Evolutionary conservation across 2,329 filamentous ascomycete species (phyloP).

Genomic region (Purpureocillium lavendulum): DNA sequence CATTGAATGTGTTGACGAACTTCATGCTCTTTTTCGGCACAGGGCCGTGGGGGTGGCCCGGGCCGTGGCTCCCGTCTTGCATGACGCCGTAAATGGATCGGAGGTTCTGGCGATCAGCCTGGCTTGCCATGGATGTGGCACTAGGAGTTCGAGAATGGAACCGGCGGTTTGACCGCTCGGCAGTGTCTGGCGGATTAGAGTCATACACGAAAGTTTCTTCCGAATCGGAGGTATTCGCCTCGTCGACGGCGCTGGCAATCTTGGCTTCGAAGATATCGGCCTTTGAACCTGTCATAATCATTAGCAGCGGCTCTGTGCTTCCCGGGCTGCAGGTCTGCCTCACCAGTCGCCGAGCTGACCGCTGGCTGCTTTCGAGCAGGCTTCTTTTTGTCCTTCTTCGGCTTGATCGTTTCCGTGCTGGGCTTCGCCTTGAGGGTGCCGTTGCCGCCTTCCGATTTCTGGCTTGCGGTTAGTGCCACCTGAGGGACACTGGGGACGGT

Average conservation of each 20-base stretch:
- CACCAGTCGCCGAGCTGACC: constrained; percentile 66
- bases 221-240: constrained; percentile 92
- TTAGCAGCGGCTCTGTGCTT: background rate
- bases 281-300: constrained; percentile 61
- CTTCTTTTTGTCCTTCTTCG: constrained; percentile 88
- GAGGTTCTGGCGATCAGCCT: constrained; percentile 51
- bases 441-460: constrained; percentile 54
- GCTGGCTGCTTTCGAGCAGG: constrained; percentile 63
- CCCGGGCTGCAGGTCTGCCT: constrained; percentile 20
- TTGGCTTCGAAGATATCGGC: constrained; percentile 98
- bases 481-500: constrained; percentile 89
- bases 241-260: constrained; percentile 90
- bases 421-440: constrained; percentile 77
- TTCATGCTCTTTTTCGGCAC: constrained; percentile 84
- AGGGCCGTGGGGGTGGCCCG: constrained; percentile 13
- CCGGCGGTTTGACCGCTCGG: constrained; percentile 53
- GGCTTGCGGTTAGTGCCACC: constrained; percentile 59
- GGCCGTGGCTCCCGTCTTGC: constrained; percentile 40
- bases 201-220: constrained; percentile 99
- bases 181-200: constrained; percentile 75
- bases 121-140: constrained; percentile 73
- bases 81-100: constrained; percentile 61
- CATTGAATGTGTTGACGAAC: constrained; percentile 74
- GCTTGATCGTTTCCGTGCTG: constrained; percentile 92
- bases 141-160: constrained; percentile 94